phyloP scores from a whole-genome alignment of 148 eudicot genomes.

The Diospyros kaki region DNA sequence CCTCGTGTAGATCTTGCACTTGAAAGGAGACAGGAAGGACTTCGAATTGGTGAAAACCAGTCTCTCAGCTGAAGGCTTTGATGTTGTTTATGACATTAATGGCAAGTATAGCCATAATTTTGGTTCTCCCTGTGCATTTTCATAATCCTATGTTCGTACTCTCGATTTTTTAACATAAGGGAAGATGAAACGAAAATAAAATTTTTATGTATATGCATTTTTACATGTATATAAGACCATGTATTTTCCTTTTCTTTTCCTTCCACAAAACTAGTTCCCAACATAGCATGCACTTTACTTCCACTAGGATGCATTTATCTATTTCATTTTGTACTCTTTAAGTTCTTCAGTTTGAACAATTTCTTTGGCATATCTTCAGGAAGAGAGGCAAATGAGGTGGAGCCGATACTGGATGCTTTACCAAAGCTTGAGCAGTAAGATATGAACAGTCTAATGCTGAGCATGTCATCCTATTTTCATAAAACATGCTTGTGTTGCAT shows the following conservation, averaged over 20 bases:
- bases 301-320: not conserved
- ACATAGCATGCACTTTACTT: not conserved
- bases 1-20: conserved; percentile 60
- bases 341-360: not conserved
- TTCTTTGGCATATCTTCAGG: conserved; percentile 39
- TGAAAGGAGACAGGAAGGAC: conserved; percentile 96
- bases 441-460: not conserved
- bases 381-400: conserved; percentile 94
- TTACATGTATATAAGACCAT: too few relatives aligned
- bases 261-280: too few relatives aligned
- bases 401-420: conserved; percentile 84
- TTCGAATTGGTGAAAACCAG: conserved; percentile 75
- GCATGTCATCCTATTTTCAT: not conserved
- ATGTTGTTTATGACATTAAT: conserved; percentile 91
- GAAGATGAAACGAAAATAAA: too few relatives aligned
- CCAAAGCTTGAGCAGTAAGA: conserved; percentile 98
- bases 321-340: not conserved
- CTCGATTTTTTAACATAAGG: too few relatives aligned
- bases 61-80: conserved; percentile 84
- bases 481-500: not conserved
- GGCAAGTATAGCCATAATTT: conserved; percentile 33
- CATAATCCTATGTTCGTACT: too few relatives aligned
- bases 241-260: too few relatives aligned
- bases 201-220: too few relatives aligned
- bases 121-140: not conserved